phyloP scores from a whole-genome alignment of 371 early-diverging fungal species.

The Parasitella parasitica region DNA sequence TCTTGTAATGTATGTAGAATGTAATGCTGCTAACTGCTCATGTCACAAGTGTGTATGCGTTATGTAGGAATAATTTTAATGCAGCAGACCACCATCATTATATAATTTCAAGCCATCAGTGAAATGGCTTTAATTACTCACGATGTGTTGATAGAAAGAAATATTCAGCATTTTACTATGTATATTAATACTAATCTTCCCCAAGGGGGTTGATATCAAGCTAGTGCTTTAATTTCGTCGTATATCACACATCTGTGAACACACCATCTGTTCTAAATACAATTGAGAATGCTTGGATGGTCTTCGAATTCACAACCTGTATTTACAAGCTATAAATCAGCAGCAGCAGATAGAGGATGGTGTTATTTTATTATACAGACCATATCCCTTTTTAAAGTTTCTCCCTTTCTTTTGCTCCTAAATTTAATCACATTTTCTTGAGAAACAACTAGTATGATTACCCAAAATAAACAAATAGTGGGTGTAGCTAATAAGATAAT shows the following conservation, averaged over 20 bases:
- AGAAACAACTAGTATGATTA: neutral
- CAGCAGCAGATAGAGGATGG: neutral
- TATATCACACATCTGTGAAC: no score
- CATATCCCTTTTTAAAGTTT: neutral
- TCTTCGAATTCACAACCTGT: neutral
- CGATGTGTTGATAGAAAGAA: neutral
- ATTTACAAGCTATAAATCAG: neutral
- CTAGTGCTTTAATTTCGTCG: neutral
- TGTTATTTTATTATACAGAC: neutral
- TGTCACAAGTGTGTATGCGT: neutral
- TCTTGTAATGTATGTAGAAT: neutral
- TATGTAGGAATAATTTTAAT: neutral
- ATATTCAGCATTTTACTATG: neutral
- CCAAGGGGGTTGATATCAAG: neutral
- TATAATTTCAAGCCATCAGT: neutral
- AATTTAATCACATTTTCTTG: neutral
- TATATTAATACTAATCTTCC: neutral
- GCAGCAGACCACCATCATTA: neutral
- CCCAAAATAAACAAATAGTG: neutral
- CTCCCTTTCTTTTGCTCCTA: conserved; percentile 6
- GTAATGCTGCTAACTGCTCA: neutral
- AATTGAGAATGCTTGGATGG: no score
- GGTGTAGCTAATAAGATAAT: neutral
- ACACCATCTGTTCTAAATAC: neutral
- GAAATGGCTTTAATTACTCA: neutral